Conservation (phyloP, 768 basidiomycete genomes). For the Mycena chlorophos region DNA sequence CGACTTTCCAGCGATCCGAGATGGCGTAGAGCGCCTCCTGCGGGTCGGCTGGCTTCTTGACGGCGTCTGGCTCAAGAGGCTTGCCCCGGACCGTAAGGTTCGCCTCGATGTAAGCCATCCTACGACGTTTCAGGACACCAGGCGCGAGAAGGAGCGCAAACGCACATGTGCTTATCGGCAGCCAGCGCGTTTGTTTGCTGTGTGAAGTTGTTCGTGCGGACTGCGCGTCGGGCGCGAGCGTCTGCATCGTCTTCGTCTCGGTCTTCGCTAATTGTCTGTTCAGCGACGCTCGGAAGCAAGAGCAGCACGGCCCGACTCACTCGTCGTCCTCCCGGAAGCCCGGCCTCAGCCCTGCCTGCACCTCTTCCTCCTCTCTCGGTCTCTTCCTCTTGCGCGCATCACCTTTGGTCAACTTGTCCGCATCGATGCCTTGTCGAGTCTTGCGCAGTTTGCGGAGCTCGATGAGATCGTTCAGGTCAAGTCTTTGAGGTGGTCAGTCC, state of each 20-base stretch:
- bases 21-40: constrained; percentile 77
- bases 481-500: background rate
- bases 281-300: background rate
- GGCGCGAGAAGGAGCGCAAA: constrained; percentile 10
- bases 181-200: constrained; percentile 95
- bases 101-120: constrained; percentile 98
- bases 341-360: constrained; percentile 55
- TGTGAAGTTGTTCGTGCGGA: constrained; percentile 91
- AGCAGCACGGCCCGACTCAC: constrained; percentile 48
- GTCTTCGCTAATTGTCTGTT: constrained; percentile 40
- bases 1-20: constrained; percentile 64
- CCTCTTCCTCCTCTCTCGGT: constrained; percentile 47
- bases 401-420: constrained; percentile 80
- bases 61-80: constrained; percentile 48
- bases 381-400: constrained; percentile 72
- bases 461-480: constrained; percentile 46
- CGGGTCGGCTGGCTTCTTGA: constrained; percentile 58
- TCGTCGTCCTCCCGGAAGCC: constrained; percentile 55
- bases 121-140: constrained; percentile 28
- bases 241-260: constrained; percentile 58
- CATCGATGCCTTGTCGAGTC: constrained; percentile 80
- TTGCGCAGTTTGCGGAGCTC: constrained; percentile 78
- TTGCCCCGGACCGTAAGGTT: constrained; percentile 78
- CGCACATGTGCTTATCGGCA: constrained; percentile 97
- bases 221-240: constrained; percentile 69